phyloP scores from a whole-genome alignment of 768 basidiomycete species.

The Mycena floridula region DNA sequence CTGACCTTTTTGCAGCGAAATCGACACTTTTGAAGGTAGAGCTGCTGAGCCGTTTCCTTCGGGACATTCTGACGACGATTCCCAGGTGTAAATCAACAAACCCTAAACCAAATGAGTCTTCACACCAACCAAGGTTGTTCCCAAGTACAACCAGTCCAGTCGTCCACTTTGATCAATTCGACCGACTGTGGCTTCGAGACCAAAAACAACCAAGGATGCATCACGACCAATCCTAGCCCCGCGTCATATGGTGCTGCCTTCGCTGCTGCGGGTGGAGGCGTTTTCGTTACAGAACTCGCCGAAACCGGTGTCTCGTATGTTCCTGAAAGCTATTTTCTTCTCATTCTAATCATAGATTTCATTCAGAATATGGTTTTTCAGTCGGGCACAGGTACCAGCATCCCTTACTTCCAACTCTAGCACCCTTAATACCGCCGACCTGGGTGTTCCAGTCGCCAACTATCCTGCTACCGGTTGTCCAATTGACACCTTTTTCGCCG shows the following conservation, averaged over 20 bases:
- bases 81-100: conserved; percentile 70
- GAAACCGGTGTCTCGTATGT: conserved; percentile 57
- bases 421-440: conserved; percentile 44
- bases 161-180: conserved; percentile 45
- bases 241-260: conserved; percentile 64
- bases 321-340: neutral
- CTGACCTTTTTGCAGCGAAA: neutral
- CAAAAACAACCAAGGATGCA: conserved; percentile 61
- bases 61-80: too few relatives aligned
- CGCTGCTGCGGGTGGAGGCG: conserved; percentile 60
- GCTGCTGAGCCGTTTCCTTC: too few relatives aligned
- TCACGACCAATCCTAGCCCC: conserved; percentile 46
- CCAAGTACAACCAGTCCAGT: conserved; percentile 40
- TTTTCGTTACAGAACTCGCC: conserved; percentile 72
- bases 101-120: conserved; percentile 60
- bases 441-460: conserved; percentile 66
- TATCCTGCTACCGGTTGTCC: conserved; percentile 57
- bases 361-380: conserved; percentile 61
- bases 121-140: conserved; percentile 64
- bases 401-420: conserved; percentile 42
- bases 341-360: too few relatives aligned
- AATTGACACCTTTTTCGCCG: conserved; percentile 46
- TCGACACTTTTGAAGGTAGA: neutral
- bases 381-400: conserved; percentile 41
- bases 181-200: conserved; percentile 52